Percentiles rank a stretch among this genome's conserved stretches.
Conservation (phyloP, 1,284 basidiomycete species). For the Cutaneotrichosporon mucoides region DNA sequence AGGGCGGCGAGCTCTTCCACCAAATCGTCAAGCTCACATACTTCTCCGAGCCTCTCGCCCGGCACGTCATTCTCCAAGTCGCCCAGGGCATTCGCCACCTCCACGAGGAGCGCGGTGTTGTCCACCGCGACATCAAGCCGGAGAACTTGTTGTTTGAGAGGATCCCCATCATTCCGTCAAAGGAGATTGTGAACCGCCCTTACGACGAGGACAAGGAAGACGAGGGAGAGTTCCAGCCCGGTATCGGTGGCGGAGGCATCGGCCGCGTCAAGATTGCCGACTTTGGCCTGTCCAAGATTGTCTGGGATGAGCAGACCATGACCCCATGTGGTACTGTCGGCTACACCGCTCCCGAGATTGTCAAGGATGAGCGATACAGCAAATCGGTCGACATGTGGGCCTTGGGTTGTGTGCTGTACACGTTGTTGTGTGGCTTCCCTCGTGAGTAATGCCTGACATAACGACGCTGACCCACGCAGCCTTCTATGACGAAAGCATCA, state of each 20-base stretch:
- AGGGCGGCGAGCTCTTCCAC: conserved; percentile 97
- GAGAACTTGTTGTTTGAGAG: conserved; percentile 95
- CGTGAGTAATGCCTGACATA: conserved; percentile 44
- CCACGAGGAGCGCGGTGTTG: conserved; percentile 96
- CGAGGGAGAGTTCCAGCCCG: conserved; percentile 90
- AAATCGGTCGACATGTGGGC: conserved; percentile 99
- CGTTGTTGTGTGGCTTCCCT: conserved; percentile 95
- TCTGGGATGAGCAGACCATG: conserved; percentile 99
- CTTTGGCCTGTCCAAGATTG: conserved; percentile 95
- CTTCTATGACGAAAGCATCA: conserved; percentile 99
- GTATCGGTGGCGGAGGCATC: conserved; percentile 92
- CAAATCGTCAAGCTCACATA: conserved; percentile 99
- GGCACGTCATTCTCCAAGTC: conserved; percentile 96
- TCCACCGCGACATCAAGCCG: conserved; percentile 88
- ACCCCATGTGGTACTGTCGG: conserved; percentile 99
- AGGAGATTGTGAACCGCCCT: conserved; percentile 67
- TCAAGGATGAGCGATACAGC: conserved; percentile 97
- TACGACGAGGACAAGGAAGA: conserved; percentile 99
- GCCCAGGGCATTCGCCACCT: conserved; percentile 92
- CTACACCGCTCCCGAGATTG: conserved; percentile 98
- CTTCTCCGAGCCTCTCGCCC: conserved; percentile 89
- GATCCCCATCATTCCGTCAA: conserved; percentile 88
- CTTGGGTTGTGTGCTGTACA: conserved; percentile 96
- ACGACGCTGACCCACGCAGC: conserved; percentile 48
- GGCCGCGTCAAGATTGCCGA: conserved; percentile 98